These are phyloP conservation scores for Cantharellus cinnabarinus DNA, from an alignment of 768 basidiomycete genomes.

Conservation along the genomic window DNA sequence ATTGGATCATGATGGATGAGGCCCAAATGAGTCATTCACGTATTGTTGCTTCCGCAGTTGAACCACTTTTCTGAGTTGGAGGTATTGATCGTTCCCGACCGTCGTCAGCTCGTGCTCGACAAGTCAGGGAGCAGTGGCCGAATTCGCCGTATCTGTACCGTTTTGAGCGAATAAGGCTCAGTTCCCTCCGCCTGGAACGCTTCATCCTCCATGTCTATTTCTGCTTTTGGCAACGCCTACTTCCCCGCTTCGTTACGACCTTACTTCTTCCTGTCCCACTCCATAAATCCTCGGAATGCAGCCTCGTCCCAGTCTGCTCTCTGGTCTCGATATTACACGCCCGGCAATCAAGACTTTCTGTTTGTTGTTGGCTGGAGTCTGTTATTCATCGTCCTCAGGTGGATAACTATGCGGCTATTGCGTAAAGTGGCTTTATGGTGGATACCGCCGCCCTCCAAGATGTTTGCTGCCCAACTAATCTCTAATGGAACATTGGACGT, in stretches of 20 bases:
- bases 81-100: too few species aligned
- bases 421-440: constrained; percentile 69
- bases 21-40: too few species aligned
- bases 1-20: too few species aligned
- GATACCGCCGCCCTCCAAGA: constrained; percentile 18
- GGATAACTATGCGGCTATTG: constrained; percentile 48
- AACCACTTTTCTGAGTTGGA: too few species aligned
- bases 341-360: constrained; percentile 38
- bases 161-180: too few species aligned
- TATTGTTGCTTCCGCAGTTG: too few species aligned
- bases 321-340: background rate
- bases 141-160: too few species aligned
- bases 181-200: too few species aligned
- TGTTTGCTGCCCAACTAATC: too few species aligned
- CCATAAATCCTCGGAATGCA: background rate
- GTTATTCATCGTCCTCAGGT: constrained; percentile 72
- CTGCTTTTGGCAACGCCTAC: background rate
- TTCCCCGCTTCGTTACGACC: background rate
- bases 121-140: too few species aligned
- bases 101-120: too few species aligned
- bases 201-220: background rate
- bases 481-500: background rate
- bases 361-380: constrained; percentile 65
- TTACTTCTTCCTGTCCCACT: background rate
- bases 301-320: background rate